Conservation (phyloP, 495 filamentous ascomycete genomes). For the Aspergillus heteromorphus region DNA sequence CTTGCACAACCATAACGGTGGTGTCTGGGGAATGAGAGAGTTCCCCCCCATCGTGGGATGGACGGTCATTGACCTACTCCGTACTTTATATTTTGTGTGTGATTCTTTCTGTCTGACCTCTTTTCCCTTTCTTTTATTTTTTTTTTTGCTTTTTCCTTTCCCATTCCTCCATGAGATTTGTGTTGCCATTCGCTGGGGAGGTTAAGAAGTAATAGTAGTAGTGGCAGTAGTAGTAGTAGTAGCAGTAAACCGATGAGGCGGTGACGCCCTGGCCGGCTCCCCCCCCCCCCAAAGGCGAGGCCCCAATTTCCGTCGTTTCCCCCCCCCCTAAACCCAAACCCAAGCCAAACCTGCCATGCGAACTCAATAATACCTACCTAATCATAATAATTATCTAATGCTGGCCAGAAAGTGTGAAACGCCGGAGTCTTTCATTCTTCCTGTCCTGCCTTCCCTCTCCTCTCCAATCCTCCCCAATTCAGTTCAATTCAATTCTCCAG, state of each 20-base stretch:
- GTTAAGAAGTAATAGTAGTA: background rate
- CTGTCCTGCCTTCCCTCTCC: slow-evolving; percentile 2
- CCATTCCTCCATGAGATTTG: background rate
- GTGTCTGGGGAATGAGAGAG: background rate
- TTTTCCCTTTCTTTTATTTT: background rate
- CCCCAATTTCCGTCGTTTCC: background rate
- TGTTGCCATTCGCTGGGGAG: no score
- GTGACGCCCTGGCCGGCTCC: background rate
- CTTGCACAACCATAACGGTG: background rate
- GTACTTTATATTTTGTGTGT: background rate
- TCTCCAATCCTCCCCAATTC: background rate
- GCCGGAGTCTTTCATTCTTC: slow-evolving; percentile 19
- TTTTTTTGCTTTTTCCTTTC: background rate
- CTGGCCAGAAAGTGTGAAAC: slow-evolving; percentile 23
- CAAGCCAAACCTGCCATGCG: slow-evolving; percentile 8
- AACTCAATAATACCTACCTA: background rate
- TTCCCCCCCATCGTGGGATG: background rate
- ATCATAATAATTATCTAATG: slow-evolving; percentile 23
- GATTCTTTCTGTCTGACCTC: no score
- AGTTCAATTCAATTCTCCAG: slow-evolving; percentile 4
- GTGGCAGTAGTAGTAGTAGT: no score
- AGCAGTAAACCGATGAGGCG: no score
- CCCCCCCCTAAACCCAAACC: slow-evolving; percentile 5
- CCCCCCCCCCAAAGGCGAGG: background rate
- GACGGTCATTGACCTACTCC: background rate